Evolutionary conservation across 73 alveolate genomes (phyloP).

Genomic region (Paramecium sexaurelia): DNA sequence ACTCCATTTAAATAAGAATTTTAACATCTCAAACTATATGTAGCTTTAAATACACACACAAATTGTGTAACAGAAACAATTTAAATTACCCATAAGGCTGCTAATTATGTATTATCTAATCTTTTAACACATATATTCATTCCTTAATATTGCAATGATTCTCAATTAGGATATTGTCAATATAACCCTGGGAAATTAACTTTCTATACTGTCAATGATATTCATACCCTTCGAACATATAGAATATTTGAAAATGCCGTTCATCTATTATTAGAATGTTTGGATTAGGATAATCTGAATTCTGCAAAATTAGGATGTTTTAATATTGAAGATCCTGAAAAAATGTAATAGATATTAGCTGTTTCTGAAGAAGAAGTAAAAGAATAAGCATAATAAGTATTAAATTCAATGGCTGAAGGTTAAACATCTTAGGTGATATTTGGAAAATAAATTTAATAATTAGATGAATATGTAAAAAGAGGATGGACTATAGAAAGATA

Average conservation of each 20-base stretch:
- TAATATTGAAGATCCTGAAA: background rate
- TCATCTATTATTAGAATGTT: slow-evolving; percentile 24
- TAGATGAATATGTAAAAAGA: background rate
- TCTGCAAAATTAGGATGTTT: background rate
- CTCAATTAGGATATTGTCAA: background rate
- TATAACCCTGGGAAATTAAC: background rate
- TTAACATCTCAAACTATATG: background rate
- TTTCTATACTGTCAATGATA: background rate
- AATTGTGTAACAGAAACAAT: slow-evolving; percentile 26
- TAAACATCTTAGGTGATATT: background rate
- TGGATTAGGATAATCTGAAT: slow-evolving; percentile 1
- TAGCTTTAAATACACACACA: background rate
- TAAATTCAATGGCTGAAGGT: slow-evolving; percentile 8
- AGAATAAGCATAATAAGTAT: background rate
- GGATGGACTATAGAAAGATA: background rate
- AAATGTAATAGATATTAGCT: background rate
- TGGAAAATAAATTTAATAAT: background rate
- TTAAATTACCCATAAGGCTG: background rate
- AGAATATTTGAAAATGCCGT: slow-evolving; percentile 29
- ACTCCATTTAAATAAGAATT: background rate
- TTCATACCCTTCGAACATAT: background rate
- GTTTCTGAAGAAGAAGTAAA: background rate
- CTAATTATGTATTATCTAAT: background rate
- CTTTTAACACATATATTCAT: background rate
- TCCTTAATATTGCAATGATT: slow-evolving; percentile 4